A percentile compares a stretch with the other conserved stretches of the same genome.
phyloP scores from a whole-genome alignment of 768 basidiomycete species.

The Trametes maxima region DNA sequence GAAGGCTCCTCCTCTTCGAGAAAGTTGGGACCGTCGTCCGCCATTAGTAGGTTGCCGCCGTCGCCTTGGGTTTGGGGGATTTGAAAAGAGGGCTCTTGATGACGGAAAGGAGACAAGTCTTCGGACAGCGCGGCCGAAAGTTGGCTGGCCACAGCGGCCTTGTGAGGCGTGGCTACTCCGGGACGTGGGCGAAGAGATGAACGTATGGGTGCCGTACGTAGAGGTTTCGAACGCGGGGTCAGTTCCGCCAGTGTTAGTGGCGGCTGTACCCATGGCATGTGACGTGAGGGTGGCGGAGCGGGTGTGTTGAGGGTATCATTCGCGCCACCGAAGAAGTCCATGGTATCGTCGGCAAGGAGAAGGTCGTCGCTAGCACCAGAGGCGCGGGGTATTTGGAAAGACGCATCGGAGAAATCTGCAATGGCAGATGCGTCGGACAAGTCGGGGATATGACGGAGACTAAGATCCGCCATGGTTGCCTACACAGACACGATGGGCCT shows the following conservation, averaged over 20 bases:
- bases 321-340: constrained; percentile 48
- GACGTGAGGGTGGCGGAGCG: constrained; percentile 30
- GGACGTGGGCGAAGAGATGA: constrained; percentile 27
- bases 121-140: constrained; percentile 24
- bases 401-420: constrained; percentile 50
- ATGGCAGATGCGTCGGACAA: constrained; percentile 45
- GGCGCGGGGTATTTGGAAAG: constrained; percentile 53
- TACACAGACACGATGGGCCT: not conserved
- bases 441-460: constrained; percentile 57
- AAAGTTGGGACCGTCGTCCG: constrained; percentile 16
- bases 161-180: constrained; percentile 24
- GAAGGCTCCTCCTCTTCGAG: constrained; percentile 14
- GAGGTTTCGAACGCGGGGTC: constrained; percentile 28
- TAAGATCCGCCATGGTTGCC: constrained; percentile 38
- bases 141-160: constrained; percentile 17
- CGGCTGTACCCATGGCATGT: constrained; percentile 12
- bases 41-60: constrained; percentile 19
- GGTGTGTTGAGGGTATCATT: constrained; percentile 40
- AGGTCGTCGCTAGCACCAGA: constrained; percentile 33
- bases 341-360: constrained; percentile 43
- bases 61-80: constrained; percentile 20
- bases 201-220: constrained; percentile 12
- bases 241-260: constrained; percentile 29
- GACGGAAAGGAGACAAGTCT: constrained; percentile 20
- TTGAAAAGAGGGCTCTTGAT: constrained; percentile 27